A percentile compares a stretch with the other conserved stretches of the same genome.
phyloP scores from a whole-genome alignment of 345 rosid species.

The Physaria fendleri region DNA sequence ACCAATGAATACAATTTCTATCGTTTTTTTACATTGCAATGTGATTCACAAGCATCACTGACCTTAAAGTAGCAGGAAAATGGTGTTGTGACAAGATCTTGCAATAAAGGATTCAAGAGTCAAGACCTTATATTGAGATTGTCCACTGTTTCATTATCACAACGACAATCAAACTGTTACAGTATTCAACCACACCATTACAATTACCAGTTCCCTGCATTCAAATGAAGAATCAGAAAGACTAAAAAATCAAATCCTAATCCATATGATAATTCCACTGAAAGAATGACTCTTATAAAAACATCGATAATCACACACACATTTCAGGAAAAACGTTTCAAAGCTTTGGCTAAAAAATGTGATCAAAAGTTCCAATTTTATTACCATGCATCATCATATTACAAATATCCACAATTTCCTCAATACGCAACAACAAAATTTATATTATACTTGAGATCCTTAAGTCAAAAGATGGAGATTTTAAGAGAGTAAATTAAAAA shows the following conservation, averaged over 20 bases:
- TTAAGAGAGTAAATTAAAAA: neutral
- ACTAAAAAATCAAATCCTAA: neutral
- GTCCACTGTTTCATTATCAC: constrained; percentile 86
- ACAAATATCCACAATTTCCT: neutral
- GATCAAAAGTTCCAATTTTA: constrained; percentile 7
- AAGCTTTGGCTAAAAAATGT: no score
- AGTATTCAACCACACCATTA: constrained; percentile 74
- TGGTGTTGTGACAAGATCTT: constrained; percentile 74
- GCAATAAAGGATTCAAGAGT: constrained; percentile 80
- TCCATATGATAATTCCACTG: no score
- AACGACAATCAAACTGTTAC: no score
- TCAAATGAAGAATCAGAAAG: neutral
- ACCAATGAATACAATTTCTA: neutral
- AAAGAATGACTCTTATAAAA: neutral
- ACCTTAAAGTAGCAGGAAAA: constrained; percentile 98
- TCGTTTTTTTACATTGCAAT: neutral
- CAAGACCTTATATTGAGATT: constrained; percentile 62
- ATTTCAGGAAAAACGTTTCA: neutral
- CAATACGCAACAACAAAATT: constrained; percentile 8
- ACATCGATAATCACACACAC: neutral
- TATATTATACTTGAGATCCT: neutral
- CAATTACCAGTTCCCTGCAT: constrained; percentile 43
- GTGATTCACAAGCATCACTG: constrained; percentile 2
- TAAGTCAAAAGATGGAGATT: neutral
- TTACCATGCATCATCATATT: neutral